These are phyloP conservation scores for Saccharomycopsis phalli DNA, from an alignment of 1,139 yeast genomes.

Conservation along the genomic window DNA sequence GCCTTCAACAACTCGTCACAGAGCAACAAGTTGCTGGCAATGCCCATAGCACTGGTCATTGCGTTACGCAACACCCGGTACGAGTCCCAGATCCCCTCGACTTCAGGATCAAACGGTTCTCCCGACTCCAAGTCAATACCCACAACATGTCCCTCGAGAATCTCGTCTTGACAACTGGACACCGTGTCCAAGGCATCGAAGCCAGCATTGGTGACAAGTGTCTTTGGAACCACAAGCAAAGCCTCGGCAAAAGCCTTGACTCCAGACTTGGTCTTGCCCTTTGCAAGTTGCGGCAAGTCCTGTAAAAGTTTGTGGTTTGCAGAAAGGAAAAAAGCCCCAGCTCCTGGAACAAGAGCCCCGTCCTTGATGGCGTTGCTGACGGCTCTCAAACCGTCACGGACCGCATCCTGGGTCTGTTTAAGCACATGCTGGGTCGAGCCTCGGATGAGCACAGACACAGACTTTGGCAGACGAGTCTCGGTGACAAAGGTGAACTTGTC, in stretches of 20 bases:
- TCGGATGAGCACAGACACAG: constrained; percentile 84
- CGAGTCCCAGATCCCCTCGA: constrained; percentile 96
- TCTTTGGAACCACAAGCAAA: constrained; percentile 82
- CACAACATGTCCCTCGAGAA: constrained; percentile 54
- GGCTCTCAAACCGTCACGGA: constrained; percentile 92
- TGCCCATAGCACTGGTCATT: constrained; percentile 85
- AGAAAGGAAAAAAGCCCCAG: constrained; percentile 89
- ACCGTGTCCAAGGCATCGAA: constrained; percentile 86
- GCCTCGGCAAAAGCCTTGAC: constrained; percentile 92
- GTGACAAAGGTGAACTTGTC: constrained; percentile 96
- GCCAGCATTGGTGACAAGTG: constrained; percentile 88
- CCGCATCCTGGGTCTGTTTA: constrained; percentile 92
- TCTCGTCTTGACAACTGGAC: constrained; percentile 84
- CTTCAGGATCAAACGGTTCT: constrained; percentile 90
- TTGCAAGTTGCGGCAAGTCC: constrained; percentile 41
- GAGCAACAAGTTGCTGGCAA: constrained; percentile 80
- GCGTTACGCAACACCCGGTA: constrained; percentile 92
- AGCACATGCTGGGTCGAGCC: constrained; percentile 88
- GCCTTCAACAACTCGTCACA: constrained; percentile 97
- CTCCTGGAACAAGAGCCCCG: constrained; percentile 85
- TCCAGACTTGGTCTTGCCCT: constrained; percentile 86
- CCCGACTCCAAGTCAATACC: constrained; percentile 90
- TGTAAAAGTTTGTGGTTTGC: constrained; percentile 59
- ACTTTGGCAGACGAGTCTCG: constrained; percentile 82
- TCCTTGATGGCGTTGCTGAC: constrained; percentile 89